These are phyloP conservation scores for Hyaloscypha variabilis DNA, from an alignment of 495 filamentous ascomycete species.

Conservation along the genomic window DNA sequence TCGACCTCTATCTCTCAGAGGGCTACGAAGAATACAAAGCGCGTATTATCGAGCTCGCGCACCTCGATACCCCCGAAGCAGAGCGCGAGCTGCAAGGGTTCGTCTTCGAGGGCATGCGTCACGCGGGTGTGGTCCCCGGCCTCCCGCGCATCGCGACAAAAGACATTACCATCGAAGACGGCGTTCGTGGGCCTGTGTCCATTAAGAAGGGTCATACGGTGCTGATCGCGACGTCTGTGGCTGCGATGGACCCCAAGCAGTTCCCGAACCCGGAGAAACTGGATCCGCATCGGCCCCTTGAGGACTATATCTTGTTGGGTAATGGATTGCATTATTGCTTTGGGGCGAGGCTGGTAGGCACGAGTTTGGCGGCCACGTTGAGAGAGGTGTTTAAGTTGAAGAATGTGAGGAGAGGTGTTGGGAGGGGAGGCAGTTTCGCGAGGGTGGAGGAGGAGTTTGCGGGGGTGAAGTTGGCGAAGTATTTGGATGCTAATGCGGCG, in stretches of 20 bases:
- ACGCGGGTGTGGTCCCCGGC: constrained; percentile 53
- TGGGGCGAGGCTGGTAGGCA: constrained; percentile 60
- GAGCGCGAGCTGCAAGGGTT: constrained; percentile 49
- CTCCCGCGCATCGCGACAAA: constrained; percentile 54
- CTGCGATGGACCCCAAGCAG: constrained; percentile 59
- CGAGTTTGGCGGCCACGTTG: constrained; percentile 69
- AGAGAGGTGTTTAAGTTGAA: constrained; percentile 40
- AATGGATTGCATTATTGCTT: constrained; percentile 64
- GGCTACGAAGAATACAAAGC: constrained; percentile 57
- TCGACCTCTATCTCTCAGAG: constrained; percentile 75
- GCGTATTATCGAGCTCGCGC: constrained; percentile 61
- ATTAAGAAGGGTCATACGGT: constrained; percentile 46
- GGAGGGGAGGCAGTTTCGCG: constrained; percentile 34
- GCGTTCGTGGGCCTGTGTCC: constrained; percentile 49
- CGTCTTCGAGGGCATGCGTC: constrained; percentile 51
- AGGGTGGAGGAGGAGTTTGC: constrained; percentile 38
- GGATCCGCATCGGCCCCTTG: constrained; percentile 66
- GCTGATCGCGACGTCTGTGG: constrained; percentile 59
- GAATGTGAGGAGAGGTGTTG: constrained; percentile 44
- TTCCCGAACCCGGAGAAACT: constrained; percentile 73
- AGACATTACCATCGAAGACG: constrained; percentile 53
- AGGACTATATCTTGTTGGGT: constrained; percentile 69
- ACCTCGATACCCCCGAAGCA: constrained; percentile 46
- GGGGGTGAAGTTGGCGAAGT: constrained; percentile 40
- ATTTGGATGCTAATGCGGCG: constrained; percentile 40